Evolutionary conservation across 73 alveolate genomes (phyloP).

Genomic region (Durusdinium trenchii): DNA sequence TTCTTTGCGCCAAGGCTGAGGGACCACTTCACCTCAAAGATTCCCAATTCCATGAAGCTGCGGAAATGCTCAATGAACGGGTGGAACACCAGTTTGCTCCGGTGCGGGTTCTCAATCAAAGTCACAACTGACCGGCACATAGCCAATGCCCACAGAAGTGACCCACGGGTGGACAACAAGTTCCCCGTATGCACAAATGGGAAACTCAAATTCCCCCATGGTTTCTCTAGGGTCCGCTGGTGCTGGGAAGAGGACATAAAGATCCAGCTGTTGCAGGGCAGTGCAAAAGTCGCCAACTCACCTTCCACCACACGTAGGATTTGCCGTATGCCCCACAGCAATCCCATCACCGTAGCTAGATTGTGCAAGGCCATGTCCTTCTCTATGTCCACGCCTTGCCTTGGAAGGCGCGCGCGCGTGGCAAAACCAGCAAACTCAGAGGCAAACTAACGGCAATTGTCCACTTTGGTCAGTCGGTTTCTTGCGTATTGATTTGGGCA

Average conservation of each 20-base stretch:
- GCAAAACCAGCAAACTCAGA: not conserved
- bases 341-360: not conserved
- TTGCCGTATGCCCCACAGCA: conserved; percentile 22
- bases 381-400: not conserved
- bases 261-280: not conserved
- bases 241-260: not conserved
- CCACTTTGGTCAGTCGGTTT: not conserved
- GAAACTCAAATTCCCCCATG: not conserved
- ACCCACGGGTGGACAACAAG: not conserved
- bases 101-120: not conserved
- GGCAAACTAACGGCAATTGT: not conserved
- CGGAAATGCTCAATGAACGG: not conserved
- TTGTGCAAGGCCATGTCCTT: conserved; percentile 23
- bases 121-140: not conserved
- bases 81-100: not conserved
- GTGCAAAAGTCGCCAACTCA: not conserved
- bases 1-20: too few species aligned
- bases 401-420: too few species aligned
- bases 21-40: not conserved
- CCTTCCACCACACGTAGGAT: too few species aligned
- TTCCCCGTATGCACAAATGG: not conserved
- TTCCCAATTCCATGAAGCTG: not conserved
- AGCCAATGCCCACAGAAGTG: not conserved
- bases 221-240: not conserved
- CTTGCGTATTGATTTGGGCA: not conserved